Percentiles rank a stretch among this genome's conserved stretches.
phyloP scores from a whole-genome alignment of 306 rosid species.

The Urtica urens region DNA sequence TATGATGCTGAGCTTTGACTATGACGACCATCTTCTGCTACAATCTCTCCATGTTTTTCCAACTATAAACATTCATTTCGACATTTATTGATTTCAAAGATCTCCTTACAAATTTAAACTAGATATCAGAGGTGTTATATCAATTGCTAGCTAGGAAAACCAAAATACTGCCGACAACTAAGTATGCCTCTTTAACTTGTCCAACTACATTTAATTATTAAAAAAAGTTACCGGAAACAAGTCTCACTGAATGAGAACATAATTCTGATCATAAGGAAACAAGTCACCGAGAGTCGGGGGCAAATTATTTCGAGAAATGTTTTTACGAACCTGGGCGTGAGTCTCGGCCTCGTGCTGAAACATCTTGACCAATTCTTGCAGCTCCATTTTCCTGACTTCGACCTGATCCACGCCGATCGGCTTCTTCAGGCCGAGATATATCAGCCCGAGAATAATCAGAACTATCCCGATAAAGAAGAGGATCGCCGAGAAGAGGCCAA shows the following conservation, averaged over 20 bases:
- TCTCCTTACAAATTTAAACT: not conserved
- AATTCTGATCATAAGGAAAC: conserved; percentile 20
- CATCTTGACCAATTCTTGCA: conserved; percentile 60
- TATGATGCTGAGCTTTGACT: not conserved
- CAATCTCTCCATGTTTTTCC: conserved; percentile 9
- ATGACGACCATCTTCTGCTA: not conserved
- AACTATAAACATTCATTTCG: conserved; percentile 1
- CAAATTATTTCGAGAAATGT: conserved; percentile 37
- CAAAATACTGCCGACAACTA: too few species aligned
- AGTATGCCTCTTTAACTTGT: too few species aligned
- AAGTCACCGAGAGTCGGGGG: conserved; percentile 74
- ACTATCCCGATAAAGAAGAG: conserved; percentile 36
- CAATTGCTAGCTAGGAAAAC: conserved; percentile 1
- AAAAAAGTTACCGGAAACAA: not conserved
- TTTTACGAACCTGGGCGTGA: conserved; percentile 68
- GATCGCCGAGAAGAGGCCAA: conserved; percentile 62
- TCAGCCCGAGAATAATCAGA: conserved; percentile 48
- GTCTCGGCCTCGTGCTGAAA: conserved; percentile 90
- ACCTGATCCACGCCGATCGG: conserved; percentile 53
- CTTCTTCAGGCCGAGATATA: conserved; percentile 61
- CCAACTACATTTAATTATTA: too few species aligned
- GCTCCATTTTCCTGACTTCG: conserved; percentile 67
- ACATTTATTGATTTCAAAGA: not conserved
- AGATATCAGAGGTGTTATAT: not conserved
- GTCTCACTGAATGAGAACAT: conserved; percentile 21